Percentiles rank a stretch among this genome's conserved stretches.
These are phyloP conservation scores for Coemansia sp. DNA, from an alignment of 192 early-diverging fungal species.

Conservation along the genomic window DNA sequence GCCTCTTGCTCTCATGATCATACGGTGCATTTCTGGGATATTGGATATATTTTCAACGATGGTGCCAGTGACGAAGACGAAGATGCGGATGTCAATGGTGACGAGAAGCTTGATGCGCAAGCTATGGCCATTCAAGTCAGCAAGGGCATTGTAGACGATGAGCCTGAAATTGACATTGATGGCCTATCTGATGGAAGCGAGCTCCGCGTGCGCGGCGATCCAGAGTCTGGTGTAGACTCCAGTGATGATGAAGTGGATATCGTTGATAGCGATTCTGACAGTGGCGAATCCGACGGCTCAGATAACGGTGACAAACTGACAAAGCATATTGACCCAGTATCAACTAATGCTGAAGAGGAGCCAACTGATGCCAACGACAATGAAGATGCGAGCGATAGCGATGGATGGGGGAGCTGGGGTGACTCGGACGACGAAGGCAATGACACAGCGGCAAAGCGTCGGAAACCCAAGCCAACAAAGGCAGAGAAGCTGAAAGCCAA, in stretches of 20 bases:
- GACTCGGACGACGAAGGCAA: conserved; percentile 26
- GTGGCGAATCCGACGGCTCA: not conserved
- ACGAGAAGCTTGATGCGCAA: conserved; percentile 39
- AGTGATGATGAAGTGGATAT: not conserved
- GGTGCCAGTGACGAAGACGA: conserved; percentile 56
- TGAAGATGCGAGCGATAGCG: conserved; percentile 13
- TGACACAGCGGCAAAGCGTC: not conserved
- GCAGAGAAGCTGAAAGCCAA: conserved; percentile 25
- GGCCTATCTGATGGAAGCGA: conserved; percentile 48
- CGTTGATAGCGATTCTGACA: conserved; percentile 20
- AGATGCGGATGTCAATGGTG: conserved; percentile 2
- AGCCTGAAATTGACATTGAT: conserved; percentile 49
- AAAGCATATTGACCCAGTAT: not conserved
- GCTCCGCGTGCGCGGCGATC: conserved; percentile 9
- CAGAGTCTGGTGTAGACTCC: conserved; percentile 11
- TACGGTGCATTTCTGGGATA: conserved; percentile 88
- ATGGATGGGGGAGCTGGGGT: conserved; percentile 45
- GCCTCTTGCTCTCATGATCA: conserved; percentile 88
- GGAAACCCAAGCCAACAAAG: conserved; percentile 20
- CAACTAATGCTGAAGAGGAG: no score
- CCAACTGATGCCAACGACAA: not conserved
- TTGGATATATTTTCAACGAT: conserved; percentile 65
- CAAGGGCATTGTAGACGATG: conserved; percentile 35
- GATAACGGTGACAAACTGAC: not conserved
- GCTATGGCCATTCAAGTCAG: conserved; percentile 50